Conservation (phyloP, 768 basidiomycete species). For the Fibroporia radiculosa region DNA sequence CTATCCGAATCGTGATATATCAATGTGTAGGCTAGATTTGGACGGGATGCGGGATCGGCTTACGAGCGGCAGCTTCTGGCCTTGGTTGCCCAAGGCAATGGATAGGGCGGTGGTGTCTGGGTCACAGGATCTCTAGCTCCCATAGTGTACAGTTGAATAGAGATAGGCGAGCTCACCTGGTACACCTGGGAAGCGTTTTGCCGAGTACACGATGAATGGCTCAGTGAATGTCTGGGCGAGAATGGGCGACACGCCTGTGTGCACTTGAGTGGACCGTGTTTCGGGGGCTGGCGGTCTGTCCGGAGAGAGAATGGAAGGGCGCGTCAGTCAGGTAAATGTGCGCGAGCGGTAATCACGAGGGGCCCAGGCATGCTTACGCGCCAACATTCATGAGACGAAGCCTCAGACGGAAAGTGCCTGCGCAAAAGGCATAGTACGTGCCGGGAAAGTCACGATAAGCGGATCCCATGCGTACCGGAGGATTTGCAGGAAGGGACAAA, state of each 20-base stretch:
- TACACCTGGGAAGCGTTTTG: constrained; percentile 93
- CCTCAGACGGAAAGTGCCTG: constrained; percentile 80
- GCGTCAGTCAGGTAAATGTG: constrained; percentile 5
- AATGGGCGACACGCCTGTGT: constrained; percentile 64
- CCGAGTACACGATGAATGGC: constrained; percentile 81
- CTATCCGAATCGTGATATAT: constrained; percentile 28
- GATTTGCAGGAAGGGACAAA: constrained; percentile 24
- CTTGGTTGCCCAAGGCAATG: constrained; percentile 84
- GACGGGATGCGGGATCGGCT: constrained; percentile 23
- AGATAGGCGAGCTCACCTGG: constrained; percentile 48
- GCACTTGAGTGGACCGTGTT: constrained; percentile 53
- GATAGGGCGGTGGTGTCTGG: constrained; percentile 84
- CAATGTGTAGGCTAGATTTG: neutral
- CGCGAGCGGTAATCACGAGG: constrained; percentile 3
- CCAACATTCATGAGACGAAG: constrained; percentile 87
- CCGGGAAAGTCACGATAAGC: constrained; percentile 12
- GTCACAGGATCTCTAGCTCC: constrained; percentile 1
- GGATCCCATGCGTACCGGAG: constrained; percentile 3
- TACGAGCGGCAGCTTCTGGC: constrained; percentile 83
- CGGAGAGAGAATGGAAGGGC: neutral
- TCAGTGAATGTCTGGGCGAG: constrained; percentile 81
- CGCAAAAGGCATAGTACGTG: constrained; percentile 7
- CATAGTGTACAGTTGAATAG: constrained; percentile 9
- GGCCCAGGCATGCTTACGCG: constrained; percentile 49
- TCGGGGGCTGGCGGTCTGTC: constrained; percentile 68